Evolutionary conservation across 1,284 basidiomycete genomes (phyloP), one percentile per base, ranked within the genome.

Genomic region (Baeospora myosura): DNA sequence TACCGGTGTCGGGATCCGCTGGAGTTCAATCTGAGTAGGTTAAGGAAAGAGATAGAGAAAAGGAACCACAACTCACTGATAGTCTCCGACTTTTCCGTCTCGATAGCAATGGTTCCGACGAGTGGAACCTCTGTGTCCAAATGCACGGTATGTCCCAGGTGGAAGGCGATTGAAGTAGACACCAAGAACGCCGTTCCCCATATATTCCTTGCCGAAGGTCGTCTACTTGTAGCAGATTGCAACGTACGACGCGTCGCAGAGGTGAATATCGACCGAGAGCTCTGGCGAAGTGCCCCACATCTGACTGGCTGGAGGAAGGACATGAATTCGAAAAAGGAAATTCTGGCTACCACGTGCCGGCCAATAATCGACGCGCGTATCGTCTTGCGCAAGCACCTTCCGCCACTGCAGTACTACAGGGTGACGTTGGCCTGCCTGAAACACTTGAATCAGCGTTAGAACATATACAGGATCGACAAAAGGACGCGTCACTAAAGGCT

Each of bases 1-100:
- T 77, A 6, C 74, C 76, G 2, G 85, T 85, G 12, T 76, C 81
- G 30, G 78, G 74, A 55, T 89, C 86, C 49, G 71, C 84, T 80
- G 58, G 22, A 37, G 21, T 11, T 18, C 29, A 24, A 37, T 11
- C 25, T 29, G 18, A 44, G 26, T 6, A 18, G 29, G 16, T 42
- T 10, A 45, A 36, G 25, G 16, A 18, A 37, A 23, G 20, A 18
- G 20, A 18, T 8, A 33, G 7, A 8, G 12, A 17, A 17, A 7
- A 33, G 16, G 7, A 8, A 18, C 20, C 7, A 33, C 20, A 33
- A 24, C 36, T 20, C 36, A 38, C 36, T 38, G 22, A 25, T 20
- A 23, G 14, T 16, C 8, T 40, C 38, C 3, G 35, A 8, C 14
- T 10, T 23, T 8, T 14, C 26, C 8, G 26, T 28, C 14, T 8